A percentile compares a stretch with the other conserved stretches of the same genome.
Evolutionary conservation across 805 yeast species (phyloP).

Genomic region (Myxozyma neotropica): DNA sequence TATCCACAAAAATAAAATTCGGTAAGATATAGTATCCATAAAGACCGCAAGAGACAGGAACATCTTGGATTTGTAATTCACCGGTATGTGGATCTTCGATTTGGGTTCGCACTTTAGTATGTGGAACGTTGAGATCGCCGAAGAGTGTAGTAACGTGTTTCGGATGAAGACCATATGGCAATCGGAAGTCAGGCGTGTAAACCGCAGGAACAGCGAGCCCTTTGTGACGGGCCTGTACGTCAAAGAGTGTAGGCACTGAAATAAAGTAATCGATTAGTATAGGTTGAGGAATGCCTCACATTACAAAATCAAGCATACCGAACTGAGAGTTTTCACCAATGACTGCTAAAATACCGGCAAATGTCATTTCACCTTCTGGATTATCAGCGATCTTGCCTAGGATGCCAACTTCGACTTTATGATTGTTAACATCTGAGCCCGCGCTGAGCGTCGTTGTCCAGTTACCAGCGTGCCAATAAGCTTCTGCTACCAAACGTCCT

Average conservation of each 20-base stretch:
- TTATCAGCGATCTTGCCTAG: constrained; percentile 24
- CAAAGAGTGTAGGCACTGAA: constrained; percentile 33
- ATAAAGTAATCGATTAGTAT: not conserved
- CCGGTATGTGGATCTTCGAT: constrained; percentile 25
- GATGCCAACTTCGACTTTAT: constrained; percentile 27
- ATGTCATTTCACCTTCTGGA: constrained; percentile 26
- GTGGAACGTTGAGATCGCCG: constrained; percentile 25
- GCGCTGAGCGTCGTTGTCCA: constrained; percentile 23
- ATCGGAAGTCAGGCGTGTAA: constrained; percentile 24
- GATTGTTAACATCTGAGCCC: constrained; percentile 3
- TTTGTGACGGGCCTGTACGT: constrained; percentile 28
- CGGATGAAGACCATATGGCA: constrained; percentile 33
- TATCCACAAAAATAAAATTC: constrained; percentile 54
- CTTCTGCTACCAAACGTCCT: constrained; percentile 24
- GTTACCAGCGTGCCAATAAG: constrained; percentile 24
- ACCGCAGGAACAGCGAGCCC: constrained; percentile 8
- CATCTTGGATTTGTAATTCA: constrained; percentile 9
- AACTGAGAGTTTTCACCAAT: constrained; percentile 32
- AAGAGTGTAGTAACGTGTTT: constrained; percentile 24
- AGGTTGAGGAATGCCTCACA: not conserved
- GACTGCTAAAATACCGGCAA: constrained; percentile 33
- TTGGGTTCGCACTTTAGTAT: constrained; percentile 16
- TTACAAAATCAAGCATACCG: constrained; percentile 6
- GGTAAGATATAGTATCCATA: constrained; percentile 52
- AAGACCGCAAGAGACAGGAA: constrained; percentile 46